Evolutionary conservation across 2,329 filamentous ascomycete species (phyloP).

Genomic region (Metarhizium brunneum): DNA sequence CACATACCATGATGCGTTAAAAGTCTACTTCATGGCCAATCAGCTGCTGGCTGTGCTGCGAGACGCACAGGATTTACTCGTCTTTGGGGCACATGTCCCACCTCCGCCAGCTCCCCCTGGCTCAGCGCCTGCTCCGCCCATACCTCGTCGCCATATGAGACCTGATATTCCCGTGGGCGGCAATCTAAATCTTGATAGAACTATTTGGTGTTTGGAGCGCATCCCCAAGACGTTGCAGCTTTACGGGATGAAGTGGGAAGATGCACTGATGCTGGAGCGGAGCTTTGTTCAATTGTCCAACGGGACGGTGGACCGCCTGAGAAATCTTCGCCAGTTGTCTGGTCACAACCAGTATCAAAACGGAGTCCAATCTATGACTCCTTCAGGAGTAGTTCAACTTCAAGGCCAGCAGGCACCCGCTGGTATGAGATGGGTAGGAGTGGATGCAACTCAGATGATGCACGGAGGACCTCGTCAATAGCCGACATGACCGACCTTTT

Average conservation of each 20-base stretch:
- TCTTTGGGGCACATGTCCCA: constrained; percentile 38
- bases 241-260: constrained; percentile 52
- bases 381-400: constrained; percentile 2
- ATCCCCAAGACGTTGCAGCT: constrained; percentile 43
- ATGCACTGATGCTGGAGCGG: constrained; percentile 42
- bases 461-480: constrained; percentile 14
- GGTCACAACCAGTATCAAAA: constrained; percentile 24
- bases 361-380: constrained; percentile 8
- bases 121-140: constrained; percentile 40
- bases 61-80: constrained; percentile 46
- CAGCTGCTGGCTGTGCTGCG: constrained; percentile 54
- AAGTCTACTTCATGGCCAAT: constrained; percentile 66
- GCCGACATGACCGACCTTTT: not conserved
- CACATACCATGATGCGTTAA: constrained; percentile 80
- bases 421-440: constrained; percentile 33
- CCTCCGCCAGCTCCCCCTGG: constrained; percentile 36
- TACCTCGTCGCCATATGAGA: constrained; percentile 34
- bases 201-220: constrained; percentile 44
- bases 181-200: constrained; percentile 47
- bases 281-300: constrained; percentile 43
- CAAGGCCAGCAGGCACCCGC: constrained; percentile 17
- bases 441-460: constrained; percentile 36
- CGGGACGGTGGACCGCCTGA: constrained; percentile 34
- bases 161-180: constrained; percentile 30
- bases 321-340: constrained; percentile 26